A percentile compares a stretch with the other conserved stretches of the same genome.
Evolutionary conservation across 1,284 basidiomycete species (phyloP).

Genomic region (Coriolopsis trogii): DNA sequence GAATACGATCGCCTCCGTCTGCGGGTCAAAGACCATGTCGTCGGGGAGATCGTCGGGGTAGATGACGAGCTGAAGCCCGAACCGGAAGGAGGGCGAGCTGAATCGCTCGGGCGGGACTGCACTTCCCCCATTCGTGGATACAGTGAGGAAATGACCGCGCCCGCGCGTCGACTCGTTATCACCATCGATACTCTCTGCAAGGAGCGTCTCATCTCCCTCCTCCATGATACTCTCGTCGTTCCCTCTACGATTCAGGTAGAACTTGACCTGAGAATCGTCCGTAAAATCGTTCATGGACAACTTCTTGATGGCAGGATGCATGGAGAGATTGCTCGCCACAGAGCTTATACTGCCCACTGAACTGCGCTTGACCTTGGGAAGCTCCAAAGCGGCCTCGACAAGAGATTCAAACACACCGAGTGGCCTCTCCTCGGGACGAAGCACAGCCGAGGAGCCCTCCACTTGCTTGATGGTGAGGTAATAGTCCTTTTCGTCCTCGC

Average conservation of each 20-base stretch:
- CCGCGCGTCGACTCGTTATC: conserved; percentile 28
- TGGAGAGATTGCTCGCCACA: conserved; percentile 86
- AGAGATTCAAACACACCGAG: conserved; percentile 86
- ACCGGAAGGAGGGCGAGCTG: conserved; percentile 79
- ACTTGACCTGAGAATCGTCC: conserved; percentile 95
- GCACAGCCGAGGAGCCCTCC: conserved; percentile 78
- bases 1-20: conserved; percentile 89
- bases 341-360: conserved; percentile 94
- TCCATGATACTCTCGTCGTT: conserved; percentile 35
- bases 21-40: conserved; percentile 90
- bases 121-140: conserved; percentile 38
- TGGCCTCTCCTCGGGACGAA: conserved; percentile 77
- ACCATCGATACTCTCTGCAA: conserved; percentile 42
- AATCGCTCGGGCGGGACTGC: conserved; percentile 72
- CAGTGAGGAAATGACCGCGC: conserved; percentile 47
- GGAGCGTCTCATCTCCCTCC: conserved; percentile 56
- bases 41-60: conserved; percentile 91
- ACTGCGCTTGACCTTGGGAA: conserved; percentile 89
- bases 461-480: conserved; percentile 93
- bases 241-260: conserved; percentile 80
- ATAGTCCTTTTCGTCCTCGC: conserved; percentile 71
- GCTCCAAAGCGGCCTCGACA: conserved; percentile 75
- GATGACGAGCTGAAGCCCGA: conserved; percentile 86
- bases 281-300: conserved; percentile 96
- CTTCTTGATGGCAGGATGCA: conserved; percentile 93